phyloP scores from a whole-genome alignment of 202 grass and related monocot species.

The Saccharum hybrid region DNA sequence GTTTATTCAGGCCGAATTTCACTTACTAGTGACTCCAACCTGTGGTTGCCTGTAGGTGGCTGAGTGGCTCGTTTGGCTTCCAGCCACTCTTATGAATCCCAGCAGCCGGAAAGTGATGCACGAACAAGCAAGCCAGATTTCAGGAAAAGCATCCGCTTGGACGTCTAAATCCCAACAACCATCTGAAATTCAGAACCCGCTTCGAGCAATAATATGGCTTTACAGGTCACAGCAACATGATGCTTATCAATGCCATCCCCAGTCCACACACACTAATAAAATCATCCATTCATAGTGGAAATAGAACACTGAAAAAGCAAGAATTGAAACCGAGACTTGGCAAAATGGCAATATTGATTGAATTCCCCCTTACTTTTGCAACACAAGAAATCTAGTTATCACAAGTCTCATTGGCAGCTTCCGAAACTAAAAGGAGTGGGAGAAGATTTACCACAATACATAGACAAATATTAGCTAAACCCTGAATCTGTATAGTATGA shows the following conservation, averaged over 20 bases:
- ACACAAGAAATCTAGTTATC: slow-evolving; percentile 50
- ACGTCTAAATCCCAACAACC: background rate
- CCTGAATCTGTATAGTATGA: slow-evolving; percentile 67
- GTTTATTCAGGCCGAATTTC: background rate
- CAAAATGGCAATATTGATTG: slow-evolving; percentile 37
- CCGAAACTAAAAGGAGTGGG: slow-evolving; percentile 30
- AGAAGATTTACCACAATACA: slow-evolving; percentile 45
- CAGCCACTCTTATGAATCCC: slow-evolving; percentile 1
- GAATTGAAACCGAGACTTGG: background rate
- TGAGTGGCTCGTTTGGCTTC: slow-evolving; percentile 16
- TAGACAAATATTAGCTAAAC: slow-evolving; percentile 54
- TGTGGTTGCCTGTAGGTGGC: background rate
- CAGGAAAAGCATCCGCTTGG: background rate
- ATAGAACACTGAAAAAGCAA: background rate
- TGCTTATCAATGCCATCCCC: background rate
- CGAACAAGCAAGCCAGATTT: background rate
- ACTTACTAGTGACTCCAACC: background rate
- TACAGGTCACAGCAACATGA: background rate
- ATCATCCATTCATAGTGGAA: background rate
- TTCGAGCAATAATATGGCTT: background rate
- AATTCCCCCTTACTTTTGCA: slow-evolving; percentile 34
- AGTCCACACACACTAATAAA: background rate
- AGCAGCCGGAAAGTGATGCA: slow-evolving; percentile 7
- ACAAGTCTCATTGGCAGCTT: slow-evolving; percentile 27
- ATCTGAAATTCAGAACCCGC: background rate